Percentiles rank a stretch among this genome's conserved stretches.
Evolutionary conservation across 106 monocot species (phyloP).

Genomic region (Phalaenopsis equestris): DNA sequence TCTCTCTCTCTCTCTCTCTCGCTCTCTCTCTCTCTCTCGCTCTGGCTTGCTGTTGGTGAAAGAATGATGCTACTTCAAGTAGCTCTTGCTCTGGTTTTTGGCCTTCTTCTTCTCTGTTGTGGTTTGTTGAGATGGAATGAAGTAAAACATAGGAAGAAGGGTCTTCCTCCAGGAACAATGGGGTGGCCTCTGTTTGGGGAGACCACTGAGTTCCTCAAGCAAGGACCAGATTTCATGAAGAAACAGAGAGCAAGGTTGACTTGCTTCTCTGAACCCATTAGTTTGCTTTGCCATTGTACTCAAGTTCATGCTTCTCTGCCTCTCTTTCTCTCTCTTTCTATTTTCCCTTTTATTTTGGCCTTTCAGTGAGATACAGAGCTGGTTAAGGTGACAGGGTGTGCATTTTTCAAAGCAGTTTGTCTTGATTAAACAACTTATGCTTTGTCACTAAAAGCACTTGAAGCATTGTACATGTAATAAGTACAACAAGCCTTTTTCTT

Average conservation of each 20-base stretch:
- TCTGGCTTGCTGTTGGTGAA: background rate
- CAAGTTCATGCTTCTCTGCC: background rate
- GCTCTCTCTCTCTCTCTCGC: too few relatives aligned
- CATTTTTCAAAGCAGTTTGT: too few relatives aligned
- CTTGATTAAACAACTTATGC: too few relatives aligned
- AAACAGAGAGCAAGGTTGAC: slow-evolving; percentile 62
- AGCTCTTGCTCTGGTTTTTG: slow-evolving; percentile 23
- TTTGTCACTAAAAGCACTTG: too few relatives aligned
- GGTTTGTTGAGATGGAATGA: slow-evolving; percentile 75
- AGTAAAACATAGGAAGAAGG: slow-evolving; percentile 68
- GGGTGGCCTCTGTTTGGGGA: slow-evolving; percentile 94
- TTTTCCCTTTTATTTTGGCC: background rate
- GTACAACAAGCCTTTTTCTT: too few relatives aligned
- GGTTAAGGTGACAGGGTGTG: too few relatives aligned
- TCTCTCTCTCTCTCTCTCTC: background rate
- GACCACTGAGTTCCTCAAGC: slow-evolving; percentile 87
- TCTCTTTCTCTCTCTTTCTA: background rate
- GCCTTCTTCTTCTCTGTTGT: slow-evolving; percentile 30
- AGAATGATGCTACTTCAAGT: slow-evolving; percentile 25
- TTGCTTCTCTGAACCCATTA: background rate
- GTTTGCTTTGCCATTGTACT: background rate
- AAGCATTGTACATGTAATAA: too few relatives aligned
- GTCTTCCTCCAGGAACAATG: slow-evolving; percentile 93
- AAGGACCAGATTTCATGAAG: slow-evolving; percentile 79
- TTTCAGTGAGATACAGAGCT: background rate